Base-by-base conservation (phyloP, 208 protist species). In the Strigomonas oncopelti region DNA sequence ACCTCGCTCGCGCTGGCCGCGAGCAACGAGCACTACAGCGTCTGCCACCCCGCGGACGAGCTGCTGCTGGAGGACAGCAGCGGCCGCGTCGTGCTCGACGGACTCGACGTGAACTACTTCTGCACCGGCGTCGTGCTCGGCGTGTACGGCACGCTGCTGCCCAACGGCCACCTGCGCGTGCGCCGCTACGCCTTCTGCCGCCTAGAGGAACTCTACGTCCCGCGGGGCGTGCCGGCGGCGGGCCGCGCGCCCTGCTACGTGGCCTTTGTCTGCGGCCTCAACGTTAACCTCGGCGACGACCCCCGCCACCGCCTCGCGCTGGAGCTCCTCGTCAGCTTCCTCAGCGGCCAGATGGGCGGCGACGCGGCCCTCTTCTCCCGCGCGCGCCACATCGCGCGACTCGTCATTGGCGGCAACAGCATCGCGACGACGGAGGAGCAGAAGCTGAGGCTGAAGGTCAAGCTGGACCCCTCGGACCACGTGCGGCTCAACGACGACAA, bases 371-470 rank as follows among this genome's bases (percentile, higher is more conserved):
- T 92, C 72, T 53, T 76, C 9, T 64, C 55, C 11, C 78, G 87
- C 45, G 74, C 88, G 13, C 67, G 67, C 42, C 67, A 65, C 61
- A 78, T 96, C 67, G 78, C 86, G 13, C 85, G 86, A 2, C 61
- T 96, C 16, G 83, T 96, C 25, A 92, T 93, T 63, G 90, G 83
- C 24, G 90, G 90, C 38, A 91, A 96, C 69, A 92, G 80, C 65
- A 94, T 96, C 57, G 87, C 82, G 61, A 74, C 76, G n/a, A 93
- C 89, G 2, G 90, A 94, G 48, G 90, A 95, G 73, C 74, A 87
- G 67, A 78, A 81, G 61, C 77, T 94, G 31, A 95, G 93, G 75
- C 79, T 78, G 63, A 94, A 95, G 71, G 85, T 95, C 9, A 91
- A 87, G 65, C 74, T 94, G 18, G 90, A 93, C 55, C 90, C 85